Evolutionary conservation across 2,329 filamentous ascomycete species (phyloP), one percentile per base, ranked within the genome.

Genomic region (Claviceps sp.): DNA sequence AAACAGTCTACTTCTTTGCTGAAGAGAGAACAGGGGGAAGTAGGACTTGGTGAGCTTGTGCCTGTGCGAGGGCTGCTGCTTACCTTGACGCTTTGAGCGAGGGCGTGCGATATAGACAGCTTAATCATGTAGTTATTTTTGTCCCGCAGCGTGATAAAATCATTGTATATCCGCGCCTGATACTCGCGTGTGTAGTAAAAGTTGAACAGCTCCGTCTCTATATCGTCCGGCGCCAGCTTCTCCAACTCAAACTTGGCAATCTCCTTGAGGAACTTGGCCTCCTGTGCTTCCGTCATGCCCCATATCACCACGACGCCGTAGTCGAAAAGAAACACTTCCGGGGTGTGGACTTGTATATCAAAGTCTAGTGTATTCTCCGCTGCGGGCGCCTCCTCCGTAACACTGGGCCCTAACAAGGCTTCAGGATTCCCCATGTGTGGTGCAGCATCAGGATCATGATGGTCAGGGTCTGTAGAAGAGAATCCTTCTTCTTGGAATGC

Each of bases 111-210:
- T 64, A 97, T 97, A 52, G 91, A 89, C 40, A 97, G 75, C 71
- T 97, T 97, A 59, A 86, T 94, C 93, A 97, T 97, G 72, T 97
- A 95, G 68, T 95, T 95, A 62, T 84, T 84, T 70, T 95, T 95
- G 62, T 97, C 91, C 48, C 90, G 79, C 55, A 98, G 70, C 2
- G 88, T 93, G 68, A 98, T 98, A 62, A 98, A 98, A 69, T 98
- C 93, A 69, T 98, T 98, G 77, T 98, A 98, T 67, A 98, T 98
- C 50, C 93, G 85, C 22, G 93, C 89, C 70, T 98, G 94, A 66
- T 98, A 98, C 65, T 97, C 91, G 61, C 87, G 81, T 3, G 93
- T 97, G 72, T 98, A 97, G 73, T 98, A 98, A 68, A 97, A 98
- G 67, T 98, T 98, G 76, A 98, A 98, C 63, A 91, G 89, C 68